Conservation (phyloP, 495 filamentous ascomycete species). For the Aspergillus biplanus region DNA sequence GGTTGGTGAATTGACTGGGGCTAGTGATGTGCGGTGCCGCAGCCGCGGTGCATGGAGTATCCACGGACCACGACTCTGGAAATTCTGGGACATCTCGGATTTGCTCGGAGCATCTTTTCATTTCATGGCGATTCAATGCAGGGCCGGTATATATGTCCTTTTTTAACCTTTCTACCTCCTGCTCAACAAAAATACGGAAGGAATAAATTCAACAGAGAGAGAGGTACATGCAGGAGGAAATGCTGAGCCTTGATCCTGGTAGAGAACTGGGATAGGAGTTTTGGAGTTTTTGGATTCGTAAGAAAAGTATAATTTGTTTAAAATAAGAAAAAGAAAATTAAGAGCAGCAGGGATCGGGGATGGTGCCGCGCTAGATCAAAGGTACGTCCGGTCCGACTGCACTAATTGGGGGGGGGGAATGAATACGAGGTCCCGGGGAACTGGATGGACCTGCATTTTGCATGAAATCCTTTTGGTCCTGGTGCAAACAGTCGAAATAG, state of each 20-base stretch:
- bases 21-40: not conserved
- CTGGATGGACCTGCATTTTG: slow-evolving; percentile 1
- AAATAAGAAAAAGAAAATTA: not conserved
- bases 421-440: slow-evolving; percentile 1
- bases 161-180: not conserved
- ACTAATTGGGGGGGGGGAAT: not conserved
- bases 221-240: not conserved
- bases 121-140: not conserved
- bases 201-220: not conserved
- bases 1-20: too few species aligned
- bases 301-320: not conserved
- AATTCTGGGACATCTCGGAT: not conserved
- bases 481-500: not conserved
- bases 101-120: not conserved
- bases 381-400: not conserved
- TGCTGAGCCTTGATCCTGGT: not conserved
- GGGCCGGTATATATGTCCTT: not conserved
- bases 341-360: not conserved
- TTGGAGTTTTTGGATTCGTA: not conserved
- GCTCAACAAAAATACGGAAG: not conserved
- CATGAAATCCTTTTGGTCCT: not conserved
- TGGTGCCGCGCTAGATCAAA: not conserved
- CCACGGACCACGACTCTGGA: not conserved
- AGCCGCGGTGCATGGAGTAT: not conserved
- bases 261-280: not conserved